Evolutionary conservation across 805 yeast species (phyloP).

Genomic region (Cyberlindnera mrakii): DNA sequence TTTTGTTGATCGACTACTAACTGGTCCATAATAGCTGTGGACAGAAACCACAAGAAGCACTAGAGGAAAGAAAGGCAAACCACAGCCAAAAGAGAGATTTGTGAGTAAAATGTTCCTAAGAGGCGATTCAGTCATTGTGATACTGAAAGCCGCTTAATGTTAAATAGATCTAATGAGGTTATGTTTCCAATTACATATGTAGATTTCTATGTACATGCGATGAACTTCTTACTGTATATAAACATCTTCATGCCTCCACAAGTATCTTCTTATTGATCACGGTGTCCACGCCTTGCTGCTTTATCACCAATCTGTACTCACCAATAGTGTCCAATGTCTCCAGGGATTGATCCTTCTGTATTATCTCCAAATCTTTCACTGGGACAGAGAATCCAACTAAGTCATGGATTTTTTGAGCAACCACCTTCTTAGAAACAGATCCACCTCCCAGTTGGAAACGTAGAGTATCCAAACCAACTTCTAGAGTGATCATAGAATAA

Average conservation of each 20-base stretch:
- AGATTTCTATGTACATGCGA: slow-evolving; percentile 2
- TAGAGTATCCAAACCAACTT: slow-evolving; percentile 12
- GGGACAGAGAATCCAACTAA: slow-evolving; percentile 15
- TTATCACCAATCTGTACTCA: slow-evolving; percentile 14
- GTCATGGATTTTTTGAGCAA: slow-evolving; percentile 8
- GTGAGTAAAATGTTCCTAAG: slow-evolving; percentile 85
- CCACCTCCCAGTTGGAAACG: slow-evolving; percentile 3
- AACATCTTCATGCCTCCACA: slow-evolving; percentile 6
- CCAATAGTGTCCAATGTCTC: slow-evolving; percentile 14
- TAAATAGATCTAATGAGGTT: slow-evolving; percentile 5
- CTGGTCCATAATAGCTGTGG: slow-evolving; percentile 38
- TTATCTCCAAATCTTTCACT: slow-evolving; percentile 10
- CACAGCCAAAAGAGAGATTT: slow-evolving; percentile 67
- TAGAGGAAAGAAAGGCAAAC: slow-evolving; percentile 67
- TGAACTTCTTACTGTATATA: not conserved
- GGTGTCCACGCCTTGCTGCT: slow-evolving; percentile 8
- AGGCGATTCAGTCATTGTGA: slow-evolving; percentile 91
- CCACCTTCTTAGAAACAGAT: slow-evolving; percentile 10
- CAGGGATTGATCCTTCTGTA: slow-evolving; percentile 1
- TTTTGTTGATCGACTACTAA: not conserved
- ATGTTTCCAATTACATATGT: slow-evolving; percentile 1
- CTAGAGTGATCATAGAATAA: slow-evolving; percentile 21
- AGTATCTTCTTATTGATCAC: slow-evolving; percentile 12
- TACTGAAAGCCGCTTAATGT: slow-evolving; percentile 44
- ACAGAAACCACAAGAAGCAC: slow-evolving; percentile 53